Evolutionary conservation across 1,284 basidiomycete species (phyloP).

Genomic region (Termitomyces sp.): DNA sequence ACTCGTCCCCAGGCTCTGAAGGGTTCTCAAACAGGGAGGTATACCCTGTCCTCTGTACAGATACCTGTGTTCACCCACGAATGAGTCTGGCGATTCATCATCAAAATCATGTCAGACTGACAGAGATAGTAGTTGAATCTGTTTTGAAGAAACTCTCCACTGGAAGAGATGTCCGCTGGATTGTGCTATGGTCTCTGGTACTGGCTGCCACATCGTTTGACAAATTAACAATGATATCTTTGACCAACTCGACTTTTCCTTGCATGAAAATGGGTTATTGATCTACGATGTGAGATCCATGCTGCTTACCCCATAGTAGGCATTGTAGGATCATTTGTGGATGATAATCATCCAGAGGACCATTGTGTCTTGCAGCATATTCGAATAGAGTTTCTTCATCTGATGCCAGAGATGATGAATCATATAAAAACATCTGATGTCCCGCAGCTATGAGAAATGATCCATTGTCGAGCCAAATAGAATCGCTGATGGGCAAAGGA

Average conservation of each 20-base stretch:
- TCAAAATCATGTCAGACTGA: slow-evolving; percentile 14
- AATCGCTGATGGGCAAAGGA: slow-evolving; percentile 75
- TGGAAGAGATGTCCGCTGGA: slow-evolving; percentile 41
- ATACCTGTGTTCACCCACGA: slow-evolving; percentile 5
- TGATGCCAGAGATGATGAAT: slow-evolving; percentile 31
- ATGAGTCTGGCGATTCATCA: background rate
- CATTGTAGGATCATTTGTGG: slow-evolving; percentile 91
- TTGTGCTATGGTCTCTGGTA: slow-evolving; percentile 8
- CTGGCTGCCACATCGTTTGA: slow-evolving; percentile 32
- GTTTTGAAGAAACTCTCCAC: slow-evolving; percentile 48
- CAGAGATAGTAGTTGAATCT: slow-evolving; percentile 17
- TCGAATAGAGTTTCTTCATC: slow-evolving; percentile 62
- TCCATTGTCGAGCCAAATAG: slow-evolving; percentile 82
- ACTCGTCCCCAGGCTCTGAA: slow-evolving; percentile 24
- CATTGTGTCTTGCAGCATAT: slow-evolving; percentile 76
- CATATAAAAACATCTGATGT: slow-evolving; percentile 74
- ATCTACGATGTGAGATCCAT: slow-evolving; percentile 1
- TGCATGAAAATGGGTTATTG: slow-evolving; percentile 2
- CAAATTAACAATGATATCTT: slow-evolving; percentile 72
- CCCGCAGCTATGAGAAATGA: slow-evolving; percentile 72
- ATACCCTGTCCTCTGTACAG: slow-evolving; percentile 33
- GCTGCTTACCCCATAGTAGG: slow-evolving; percentile 75
- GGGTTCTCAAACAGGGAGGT: slow-evolving; percentile 39
- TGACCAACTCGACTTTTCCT: slow-evolving; percentile 84
- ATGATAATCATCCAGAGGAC: slow-evolving; percentile 84